Conservation (phyloP, 2,329 filamentous ascomycete species). For the Fusarium nelsonii region DNA sequence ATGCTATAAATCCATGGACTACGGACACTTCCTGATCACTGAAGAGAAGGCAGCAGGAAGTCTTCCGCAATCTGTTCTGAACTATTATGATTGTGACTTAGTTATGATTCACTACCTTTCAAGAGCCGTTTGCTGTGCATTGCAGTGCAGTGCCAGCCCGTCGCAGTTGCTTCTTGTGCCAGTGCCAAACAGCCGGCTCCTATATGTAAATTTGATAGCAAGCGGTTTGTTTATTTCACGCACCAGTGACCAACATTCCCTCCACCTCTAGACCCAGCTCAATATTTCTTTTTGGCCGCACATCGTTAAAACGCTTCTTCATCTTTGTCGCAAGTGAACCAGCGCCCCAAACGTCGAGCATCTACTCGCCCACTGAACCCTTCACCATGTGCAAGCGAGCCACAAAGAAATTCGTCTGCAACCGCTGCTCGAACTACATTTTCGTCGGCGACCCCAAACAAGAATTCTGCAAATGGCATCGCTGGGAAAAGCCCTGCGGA, state of each 20-base stretch:
- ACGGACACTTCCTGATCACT: too few relatives aligned
- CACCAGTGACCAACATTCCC: too few relatives aligned
- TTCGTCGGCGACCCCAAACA: neutral
- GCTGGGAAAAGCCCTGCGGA: neutral
- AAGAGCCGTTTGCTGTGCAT: neutral
- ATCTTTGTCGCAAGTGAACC: too few relatives aligned
- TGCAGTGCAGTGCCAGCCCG: neutral
- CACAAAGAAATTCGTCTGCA: neutral
- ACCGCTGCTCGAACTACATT: neutral
- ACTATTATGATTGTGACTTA: too few relatives aligned
- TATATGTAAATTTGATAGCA: neutral
- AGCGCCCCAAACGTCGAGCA: too few relatives aligned
- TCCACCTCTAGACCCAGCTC: neutral
- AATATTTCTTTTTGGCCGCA: neutral
- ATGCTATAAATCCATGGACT: too few relatives aligned
- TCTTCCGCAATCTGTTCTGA: too few relatives aligned
- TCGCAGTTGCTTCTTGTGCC: neutral
- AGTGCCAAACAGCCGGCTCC: neutral
- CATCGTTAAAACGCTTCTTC: neutral
- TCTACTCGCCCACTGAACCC: accelerated
- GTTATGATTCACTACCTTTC: too few relatives aligned
- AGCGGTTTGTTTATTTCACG: too few relatives aligned
- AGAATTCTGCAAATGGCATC: neutral
- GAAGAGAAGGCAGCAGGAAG: too few relatives aligned
- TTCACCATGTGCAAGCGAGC: neutral